phyloP scores from a whole-genome alignment of 2,329 filamentous ascomycete genomes.

The Cladobotryum protrusum region DNA sequence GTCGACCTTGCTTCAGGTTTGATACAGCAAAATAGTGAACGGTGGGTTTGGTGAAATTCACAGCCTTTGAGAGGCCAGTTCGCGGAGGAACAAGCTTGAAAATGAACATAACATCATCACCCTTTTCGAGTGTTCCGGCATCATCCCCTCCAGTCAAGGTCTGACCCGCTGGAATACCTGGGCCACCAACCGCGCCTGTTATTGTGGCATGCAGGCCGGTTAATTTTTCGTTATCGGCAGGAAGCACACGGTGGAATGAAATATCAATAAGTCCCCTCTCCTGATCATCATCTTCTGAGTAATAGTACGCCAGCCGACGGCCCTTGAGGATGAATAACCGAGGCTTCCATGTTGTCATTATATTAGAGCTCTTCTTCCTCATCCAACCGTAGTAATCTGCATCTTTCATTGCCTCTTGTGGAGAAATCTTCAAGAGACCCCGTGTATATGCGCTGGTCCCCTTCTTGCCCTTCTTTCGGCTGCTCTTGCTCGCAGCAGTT shows the following conservation, averaged over 20 bases:
- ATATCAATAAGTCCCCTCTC: conserved; percentile 97
- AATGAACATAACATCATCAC: conserved; percentile 78
- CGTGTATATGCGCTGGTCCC: conserved; percentile 90
- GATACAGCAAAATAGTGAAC: conserved; percentile 98
- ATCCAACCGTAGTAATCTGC: conserved; percentile 98
- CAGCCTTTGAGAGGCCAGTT: conserved; percentile 76
- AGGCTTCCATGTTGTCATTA: conserved; percentile 97
- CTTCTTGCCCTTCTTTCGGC: conserved; percentile 76
- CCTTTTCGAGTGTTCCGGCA: conserved; percentile 33
- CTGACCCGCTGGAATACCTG: conserved; percentile 46
- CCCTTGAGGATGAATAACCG: conserved; percentile 93
- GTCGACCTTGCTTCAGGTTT: conserved; percentile 75
- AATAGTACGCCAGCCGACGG: conserved; percentile 89
- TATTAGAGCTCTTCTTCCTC: conserved; percentile 95
- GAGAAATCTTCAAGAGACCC: conserved; percentile 74
- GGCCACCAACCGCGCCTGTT: conserved; percentile 64
- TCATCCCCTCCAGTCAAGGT: conserved; percentile 42
- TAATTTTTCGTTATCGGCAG: conserved; percentile 84
- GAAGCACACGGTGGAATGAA: conserved; percentile 92
- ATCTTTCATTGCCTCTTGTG: conserved; percentile 73
- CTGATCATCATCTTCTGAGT: conserved; percentile 83
- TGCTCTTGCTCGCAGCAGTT: conserved; percentile 43
- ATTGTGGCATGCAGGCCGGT: conserved; percentile 88
- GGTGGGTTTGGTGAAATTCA: conserved; percentile 95
- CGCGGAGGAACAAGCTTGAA: conserved; percentile 96